These are phyloP conservation scores for Stachybotrys chartarum DNA, from an alignment of 2,329 filamentous ascomycete species.

Conservation along the genomic window DNA sequence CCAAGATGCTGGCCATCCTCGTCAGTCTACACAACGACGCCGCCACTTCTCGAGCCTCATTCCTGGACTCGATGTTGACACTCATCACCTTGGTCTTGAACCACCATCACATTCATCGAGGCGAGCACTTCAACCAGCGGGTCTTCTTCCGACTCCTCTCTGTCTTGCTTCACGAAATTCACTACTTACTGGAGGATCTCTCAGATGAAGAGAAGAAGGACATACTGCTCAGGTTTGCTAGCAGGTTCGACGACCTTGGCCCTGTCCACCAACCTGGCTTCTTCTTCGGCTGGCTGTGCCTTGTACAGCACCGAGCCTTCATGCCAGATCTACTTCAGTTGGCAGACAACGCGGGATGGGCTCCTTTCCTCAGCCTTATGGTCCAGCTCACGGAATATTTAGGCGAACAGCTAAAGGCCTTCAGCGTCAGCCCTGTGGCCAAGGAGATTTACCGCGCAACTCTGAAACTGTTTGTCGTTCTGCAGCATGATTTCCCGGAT, in stretches of 20 bases:
- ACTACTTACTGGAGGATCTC: slow-evolving; percentile 49
- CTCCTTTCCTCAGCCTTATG: slow-evolving; percentile 64
- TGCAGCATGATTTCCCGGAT: slow-evolving; percentile 92
- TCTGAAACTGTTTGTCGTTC: slow-evolving; percentile 72
- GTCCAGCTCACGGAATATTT: slow-evolving; percentile 66
- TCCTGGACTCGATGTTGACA: slow-evolving; percentile 71
- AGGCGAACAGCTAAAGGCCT: slow-evolving; percentile 70
- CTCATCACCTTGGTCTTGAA: slow-evolving; percentile 76
- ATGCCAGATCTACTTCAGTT: slow-evolving; percentile 69
- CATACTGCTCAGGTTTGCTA: slow-evolving; percentile 65
- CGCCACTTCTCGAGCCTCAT: slow-evolving; percentile 57
- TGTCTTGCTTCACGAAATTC: slow-evolving; percentile 69
- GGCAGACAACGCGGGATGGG: slow-evolving; percentile 66
- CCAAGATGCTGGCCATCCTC: slow-evolving; percentile 70
- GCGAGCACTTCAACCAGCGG: slow-evolving; percentile 76
- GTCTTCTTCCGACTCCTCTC: slow-evolving; percentile 90
- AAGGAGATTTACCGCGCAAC: slow-evolving; percentile 82
- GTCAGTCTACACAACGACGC: slow-evolving; percentile 64
- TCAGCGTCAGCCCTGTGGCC: slow-evolving; percentile 59
- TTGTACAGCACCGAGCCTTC: slow-evolving; percentile 81
- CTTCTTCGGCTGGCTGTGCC: slow-evolving; percentile 73
- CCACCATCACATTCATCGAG: slow-evolving; percentile 74
- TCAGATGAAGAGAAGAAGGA: slow-evolving; percentile 56
- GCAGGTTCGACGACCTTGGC: slow-evolving; percentile 64
- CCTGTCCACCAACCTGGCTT: slow-evolving; percentile 77